Evolutionary conservation across 352 stramenopile genomes (phyloP).

Genomic region (Globisporangium acanthophoron): DNA sequence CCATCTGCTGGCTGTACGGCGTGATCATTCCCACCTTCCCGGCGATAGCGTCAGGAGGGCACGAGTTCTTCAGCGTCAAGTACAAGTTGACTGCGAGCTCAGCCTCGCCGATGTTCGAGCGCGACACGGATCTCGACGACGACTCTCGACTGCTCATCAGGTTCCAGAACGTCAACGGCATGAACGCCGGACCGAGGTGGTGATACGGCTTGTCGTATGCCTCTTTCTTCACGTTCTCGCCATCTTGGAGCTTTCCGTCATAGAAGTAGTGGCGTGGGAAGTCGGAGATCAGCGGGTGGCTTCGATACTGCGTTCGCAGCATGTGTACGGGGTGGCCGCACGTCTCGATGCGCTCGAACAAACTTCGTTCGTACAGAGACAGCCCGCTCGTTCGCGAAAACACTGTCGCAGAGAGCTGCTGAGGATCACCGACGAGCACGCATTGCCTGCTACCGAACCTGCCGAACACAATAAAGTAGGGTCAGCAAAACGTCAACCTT

Average conservation of each 20-base stretch:
- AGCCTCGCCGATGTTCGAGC: conserved; percentile 74
- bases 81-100: conserved; percentile 87
- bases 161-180: conserved; percentile 85
- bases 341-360: conserved; percentile 90
- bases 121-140: conserved; percentile 64
- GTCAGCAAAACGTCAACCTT: background rate
- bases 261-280: conserved; percentile 87
- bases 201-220: conserved; percentile 78
- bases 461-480: background rate
- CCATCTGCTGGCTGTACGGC: conserved; percentile 88
- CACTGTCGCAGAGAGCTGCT: conserved; percentile 91
- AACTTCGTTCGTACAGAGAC: conserved; percentile 88
- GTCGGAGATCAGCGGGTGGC: conserved; percentile 77
- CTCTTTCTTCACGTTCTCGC: conserved; percentile 63
- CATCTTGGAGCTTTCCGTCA: conserved; percentile 76
- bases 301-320: conserved; percentile 84
- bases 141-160: conserved; percentile 73
- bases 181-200: conserved; percentile 62
- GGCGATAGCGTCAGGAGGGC: conserved; percentile 62
- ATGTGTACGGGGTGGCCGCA: conserved; percentile 87
- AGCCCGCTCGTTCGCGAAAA: conserved; percentile 84
- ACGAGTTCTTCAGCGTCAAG: conserved; percentile 80
- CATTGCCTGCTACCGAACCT: conserved; percentile 88
- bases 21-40: conserved; percentile 88
- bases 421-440: conserved; percentile 90